A percentile compares a stretch with the other conserved stretches of the same genome.
Evolutionary conservation across 1,284 basidiomycete genomes (phyloP).

Genomic region (Phenoliferia sp.): DNA sequence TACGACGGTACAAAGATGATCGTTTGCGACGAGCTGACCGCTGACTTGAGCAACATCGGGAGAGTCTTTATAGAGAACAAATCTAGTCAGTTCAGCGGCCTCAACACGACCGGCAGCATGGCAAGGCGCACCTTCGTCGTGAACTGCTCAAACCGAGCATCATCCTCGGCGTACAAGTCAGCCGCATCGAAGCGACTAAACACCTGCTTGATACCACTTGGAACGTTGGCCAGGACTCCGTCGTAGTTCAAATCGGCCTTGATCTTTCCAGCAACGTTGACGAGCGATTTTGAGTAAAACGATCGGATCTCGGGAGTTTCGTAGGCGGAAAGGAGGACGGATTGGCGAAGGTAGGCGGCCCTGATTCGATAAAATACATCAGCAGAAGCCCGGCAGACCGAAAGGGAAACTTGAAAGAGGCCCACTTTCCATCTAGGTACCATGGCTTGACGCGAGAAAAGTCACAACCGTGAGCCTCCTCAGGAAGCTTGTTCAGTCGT

Average conservation of each 20-base stretch:
- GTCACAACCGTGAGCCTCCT: conserved; percentile 87
- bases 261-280: conserved; percentile 80
- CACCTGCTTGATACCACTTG: conserved; percentile 73
- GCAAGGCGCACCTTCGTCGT: conserved; percentile 62
- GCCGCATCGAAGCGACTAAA: conserved; percentile 70
- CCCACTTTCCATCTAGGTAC: conserved; percentile 86
- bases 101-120: background rate
- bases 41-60: conserved; percentile 77
- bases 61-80: conserved; percentile 55
- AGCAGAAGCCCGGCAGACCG: background rate
- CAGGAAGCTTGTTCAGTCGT: conserved; percentile 80
- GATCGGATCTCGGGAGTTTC: conserved; percentile 84
- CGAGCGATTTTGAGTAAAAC: conserved; percentile 65
- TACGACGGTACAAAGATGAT: conserved; percentile 88
- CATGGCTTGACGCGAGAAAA: conserved; percentile 96
- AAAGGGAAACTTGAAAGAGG: background rate
- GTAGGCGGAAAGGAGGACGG: conserved; percentile 78
- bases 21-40: conserved; percentile 82
- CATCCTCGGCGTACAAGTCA: conserved; percentile 72
- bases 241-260: conserved; percentile 56
- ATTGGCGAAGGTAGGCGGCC: conserved; percentile 71
- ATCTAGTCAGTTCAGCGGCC: background rate
- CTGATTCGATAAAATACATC: conserved; percentile 44
- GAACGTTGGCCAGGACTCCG: conserved; percentile 60
- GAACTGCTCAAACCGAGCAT: conserved; percentile 81